Evolutionary conservation across 768 basidiomycete species (phyloP).

Genomic region (Pleurotus giganteus): DNA sequence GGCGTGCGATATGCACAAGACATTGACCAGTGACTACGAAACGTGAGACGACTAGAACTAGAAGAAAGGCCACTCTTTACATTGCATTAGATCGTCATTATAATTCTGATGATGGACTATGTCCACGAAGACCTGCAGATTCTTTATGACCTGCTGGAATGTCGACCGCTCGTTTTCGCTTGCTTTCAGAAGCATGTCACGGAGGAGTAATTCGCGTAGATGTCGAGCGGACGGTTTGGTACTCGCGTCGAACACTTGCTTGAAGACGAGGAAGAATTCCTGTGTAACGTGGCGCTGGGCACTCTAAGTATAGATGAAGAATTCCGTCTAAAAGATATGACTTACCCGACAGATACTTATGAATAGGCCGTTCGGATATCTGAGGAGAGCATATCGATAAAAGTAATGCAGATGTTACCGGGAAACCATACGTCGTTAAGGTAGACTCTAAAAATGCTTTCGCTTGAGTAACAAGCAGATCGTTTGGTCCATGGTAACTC

Average conservation of each 20-base stretch:
- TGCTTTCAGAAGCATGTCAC: slow-evolving; percentile 49
- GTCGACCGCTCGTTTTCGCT: slow-evolving; percentile 47
- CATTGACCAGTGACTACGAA: slow-evolving; percentile 54
- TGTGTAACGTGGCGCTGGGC: slow-evolving; percentile 42
- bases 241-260: slow-evolving; percentile 40
- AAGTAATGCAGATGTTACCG: background rate
- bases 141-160: slow-evolving; percentile 54
- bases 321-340: background rate
- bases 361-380: slow-evolving; percentile 60
- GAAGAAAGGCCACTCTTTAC: slow-evolving; percentile 34
- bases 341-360: slow-evolving; percentile 56
- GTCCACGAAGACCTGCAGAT: slow-evolving; percentile 57
- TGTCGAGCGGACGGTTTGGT: slow-evolving; percentile 29
- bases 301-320: background rate
- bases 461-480: slow-evolving; percentile 51
- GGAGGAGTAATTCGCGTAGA: slow-evolving; percentile 51
- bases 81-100: slow-evolving; percentile 49
- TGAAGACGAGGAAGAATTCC: slow-evolving; percentile 54
- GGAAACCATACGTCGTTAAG: slow-evolving; percentile 41
- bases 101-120: slow-evolving; percentile 54
- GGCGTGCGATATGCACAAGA: slow-evolving; percentile 51
- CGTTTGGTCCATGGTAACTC: slow-evolving; percentile 51
- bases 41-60: slow-evolving; percentile 6
- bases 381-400: slow-evolving; percentile 21
- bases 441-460: slow-evolving; percentile 51